Base-by-base conservation (phyloP, 208 protist genomes). In the Crithidia bombi region DNA sequence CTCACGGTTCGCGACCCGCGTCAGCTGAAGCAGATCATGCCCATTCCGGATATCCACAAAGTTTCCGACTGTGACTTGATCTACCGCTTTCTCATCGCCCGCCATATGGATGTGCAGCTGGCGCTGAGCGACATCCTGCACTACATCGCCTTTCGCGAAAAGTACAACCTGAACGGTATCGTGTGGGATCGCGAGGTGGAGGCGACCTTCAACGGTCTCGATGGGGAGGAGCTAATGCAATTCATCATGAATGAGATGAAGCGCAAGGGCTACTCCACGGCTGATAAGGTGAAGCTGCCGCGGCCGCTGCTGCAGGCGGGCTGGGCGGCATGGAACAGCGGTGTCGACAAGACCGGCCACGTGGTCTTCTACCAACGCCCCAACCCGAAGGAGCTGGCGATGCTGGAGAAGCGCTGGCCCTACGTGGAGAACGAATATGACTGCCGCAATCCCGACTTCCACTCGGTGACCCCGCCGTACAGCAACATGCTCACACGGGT, bases 81-180 rank as follows among this genome's bases (percentile, higher is more conserved):
- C 46, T 89, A 86, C 56, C 79, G 83, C 50, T 89, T 83, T 33
- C 69, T 89, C n/a, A 85, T 89, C 57, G 79, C 76, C 32, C 73
- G 74, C 30, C 55, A 64, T n/a, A 83, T 78, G 32, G 73, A 87
- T 41, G 70, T 73, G 46, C 47, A 62, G 26, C 43, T 75, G 5
- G 78, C 78, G 35, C 32, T 82, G 32, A 51, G 35, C 39, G 81
- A 87, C 51, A 21, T 90, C 3, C 50, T 82, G 28, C 56, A 83
- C 56, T 90, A 86, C 67, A 80, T 87, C 62, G 65, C 58, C 23
- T 87, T 87, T 33, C 81, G 85, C 21, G 79, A 87, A 43, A 82
- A 85, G 67, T 86, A 87, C 69, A 51, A 54, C 61, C 59, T 90
- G 23, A 59, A 90, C 49, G 35, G 47, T 35, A 81, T 90, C 33